phyloP scores from a whole-genome alignment of 2,329 filamentous ascomycete genomes.

The Neonectria magnoliae region DNA sequence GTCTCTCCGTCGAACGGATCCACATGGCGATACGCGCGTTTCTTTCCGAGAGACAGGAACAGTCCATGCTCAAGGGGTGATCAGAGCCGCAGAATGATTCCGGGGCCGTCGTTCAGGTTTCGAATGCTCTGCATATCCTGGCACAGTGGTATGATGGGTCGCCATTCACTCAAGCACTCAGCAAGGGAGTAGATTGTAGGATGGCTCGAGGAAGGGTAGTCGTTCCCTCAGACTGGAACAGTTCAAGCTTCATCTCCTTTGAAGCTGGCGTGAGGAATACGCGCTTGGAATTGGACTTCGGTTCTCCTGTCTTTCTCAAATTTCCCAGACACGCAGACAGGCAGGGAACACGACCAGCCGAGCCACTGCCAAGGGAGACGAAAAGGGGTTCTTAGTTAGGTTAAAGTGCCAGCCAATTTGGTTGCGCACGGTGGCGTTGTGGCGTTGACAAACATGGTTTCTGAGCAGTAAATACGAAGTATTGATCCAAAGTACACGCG shows the following conservation, averaged over 20 bases:
- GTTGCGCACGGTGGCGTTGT: neutral
- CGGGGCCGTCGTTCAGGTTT: neutral
- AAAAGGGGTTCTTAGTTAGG: neutral
- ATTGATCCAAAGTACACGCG: neutral
- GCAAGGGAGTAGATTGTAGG: neutral
- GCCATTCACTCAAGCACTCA: neutral
- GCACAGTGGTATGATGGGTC: neutral
- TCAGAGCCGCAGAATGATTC: neutral
- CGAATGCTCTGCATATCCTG: neutral
- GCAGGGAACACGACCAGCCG: neutral
- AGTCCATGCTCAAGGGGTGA: neutral
- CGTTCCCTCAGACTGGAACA: neutral
- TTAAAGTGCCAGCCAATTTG: neutral
- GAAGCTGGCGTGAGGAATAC: neutral
- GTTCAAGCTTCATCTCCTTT: neutral
- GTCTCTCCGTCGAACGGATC: neutral
- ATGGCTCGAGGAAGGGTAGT: neutral
- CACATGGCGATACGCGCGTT: conserved; percentile 4
- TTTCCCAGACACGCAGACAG: neutral
- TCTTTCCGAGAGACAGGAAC: neutral
- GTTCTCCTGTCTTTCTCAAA: neutral
- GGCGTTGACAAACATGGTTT: neutral
- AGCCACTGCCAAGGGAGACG: neutral
- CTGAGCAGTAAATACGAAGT: neutral
- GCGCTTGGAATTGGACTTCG: neutral